These are phyloP conservation scores for Inosperma sp. DNA, from an alignment of 768 basidiomycete species.

Conservation along the genomic window DNA sequence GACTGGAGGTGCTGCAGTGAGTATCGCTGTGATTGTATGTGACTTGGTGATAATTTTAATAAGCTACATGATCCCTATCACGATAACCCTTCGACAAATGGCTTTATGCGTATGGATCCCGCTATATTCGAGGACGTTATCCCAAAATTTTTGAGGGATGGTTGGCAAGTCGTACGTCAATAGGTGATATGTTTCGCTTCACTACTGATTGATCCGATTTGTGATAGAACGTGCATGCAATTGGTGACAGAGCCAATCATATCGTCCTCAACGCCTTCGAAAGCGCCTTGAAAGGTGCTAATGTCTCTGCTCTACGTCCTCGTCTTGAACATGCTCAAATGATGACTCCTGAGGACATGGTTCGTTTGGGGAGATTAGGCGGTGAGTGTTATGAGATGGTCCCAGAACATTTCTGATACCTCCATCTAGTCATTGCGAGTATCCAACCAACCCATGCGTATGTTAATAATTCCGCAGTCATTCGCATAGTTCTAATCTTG, in stretches of 20 bases:
- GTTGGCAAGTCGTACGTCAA: conserved; percentile 83
- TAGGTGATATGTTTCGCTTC: not conserved
- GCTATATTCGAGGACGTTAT: conserved; percentile 60
- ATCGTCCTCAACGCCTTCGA: conserved; percentile 84
- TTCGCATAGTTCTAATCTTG: not conserved
- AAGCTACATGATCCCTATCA: conserved; percentile 79
- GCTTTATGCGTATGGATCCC: conserved; percentile 70
- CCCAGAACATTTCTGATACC: conserved; percentile 9
- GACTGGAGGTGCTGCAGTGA: conserved; percentile 84
- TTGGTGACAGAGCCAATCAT: conserved; percentile 84
- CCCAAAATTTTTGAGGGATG: conserved; percentile 66
- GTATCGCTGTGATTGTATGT: conserved; percentile 13
- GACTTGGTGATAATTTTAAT: not conserved
- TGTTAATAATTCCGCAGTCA: conserved; percentile 27
- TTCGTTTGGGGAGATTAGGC: conserved; percentile 71
- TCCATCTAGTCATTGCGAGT: conserved; percentile 74
- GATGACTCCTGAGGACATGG: conserved; percentile 70
- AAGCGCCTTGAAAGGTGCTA: conserved; percentile 51
- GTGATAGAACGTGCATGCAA: conserved; percentile 76
- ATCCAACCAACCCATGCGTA: conserved; percentile 88
- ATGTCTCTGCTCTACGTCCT: conserved; percentile 64
- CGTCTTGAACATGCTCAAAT: conserved; percentile 92
- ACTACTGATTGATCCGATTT: not conserved
- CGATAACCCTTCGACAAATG: conserved; percentile 70
- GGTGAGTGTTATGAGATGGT: conserved; percentile 41